Conservation (phyloP, 2,329 filamentous ascomycete species). For the Pestalotiopsis sp. region DNA sequence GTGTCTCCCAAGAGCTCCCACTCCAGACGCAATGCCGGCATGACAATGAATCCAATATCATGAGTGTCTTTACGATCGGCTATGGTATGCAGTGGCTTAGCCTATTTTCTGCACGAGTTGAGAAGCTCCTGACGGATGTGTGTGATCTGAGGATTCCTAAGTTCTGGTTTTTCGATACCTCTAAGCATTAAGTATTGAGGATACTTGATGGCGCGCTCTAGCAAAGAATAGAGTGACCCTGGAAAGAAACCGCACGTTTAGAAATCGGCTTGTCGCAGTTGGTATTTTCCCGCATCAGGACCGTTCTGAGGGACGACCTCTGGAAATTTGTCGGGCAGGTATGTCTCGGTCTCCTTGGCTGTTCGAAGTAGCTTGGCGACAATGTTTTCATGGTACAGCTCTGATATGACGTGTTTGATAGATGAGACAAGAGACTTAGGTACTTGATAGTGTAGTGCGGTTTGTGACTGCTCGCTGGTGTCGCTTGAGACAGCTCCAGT, state of each 20-base stretch:
- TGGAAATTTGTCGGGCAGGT: constrained; percentile 26
- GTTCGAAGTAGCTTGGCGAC: constrained; percentile 16
- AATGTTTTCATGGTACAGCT: constrained; percentile 19
- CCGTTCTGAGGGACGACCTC: constrained; percentile 35
- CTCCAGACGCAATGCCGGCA: constrained; percentile 47
- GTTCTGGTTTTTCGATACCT: background rate
- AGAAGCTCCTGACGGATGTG: constrained; percentile 21
- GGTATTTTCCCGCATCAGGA: constrained; percentile 26
- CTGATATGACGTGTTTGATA: background rate
- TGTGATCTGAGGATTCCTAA: background rate
- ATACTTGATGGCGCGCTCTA: constrained; percentile 35
- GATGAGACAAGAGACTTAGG: background rate
- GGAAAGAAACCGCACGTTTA: constrained; percentile 48
- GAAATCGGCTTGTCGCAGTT: constrained; percentile 35
- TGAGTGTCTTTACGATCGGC: constrained; percentile 51
- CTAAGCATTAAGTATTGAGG: constrained; percentile 20
- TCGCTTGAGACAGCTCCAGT: background rate
- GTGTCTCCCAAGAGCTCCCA: constrained; percentile 47
- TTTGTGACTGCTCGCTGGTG: background rate
- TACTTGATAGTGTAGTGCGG: no score
- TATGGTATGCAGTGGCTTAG: constrained; percentile 38
- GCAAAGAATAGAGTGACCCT: constrained; percentile 34
- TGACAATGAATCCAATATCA: constrained; percentile 57
- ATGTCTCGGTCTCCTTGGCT: background rate
- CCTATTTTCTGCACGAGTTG: constrained; percentile 30